phyloP scores from a whole-genome alignment of 805 yeast species.

The Saccharomycopsis amapae region DNA sequence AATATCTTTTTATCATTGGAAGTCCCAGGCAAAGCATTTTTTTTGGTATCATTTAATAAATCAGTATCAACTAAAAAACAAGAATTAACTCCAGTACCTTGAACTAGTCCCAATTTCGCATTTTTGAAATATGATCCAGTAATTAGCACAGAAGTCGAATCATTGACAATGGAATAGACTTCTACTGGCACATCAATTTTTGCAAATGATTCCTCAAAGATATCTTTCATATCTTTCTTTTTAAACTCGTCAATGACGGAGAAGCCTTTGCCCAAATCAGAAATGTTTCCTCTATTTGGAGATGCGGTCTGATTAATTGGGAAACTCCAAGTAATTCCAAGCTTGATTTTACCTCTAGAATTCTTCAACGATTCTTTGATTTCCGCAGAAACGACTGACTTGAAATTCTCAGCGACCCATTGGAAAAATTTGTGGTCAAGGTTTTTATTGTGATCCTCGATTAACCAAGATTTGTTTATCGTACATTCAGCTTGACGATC shows the following conservation, averaged over 20 bases:
- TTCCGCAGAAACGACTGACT: background rate
- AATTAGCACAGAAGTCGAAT: slow-evolving; percentile 13
- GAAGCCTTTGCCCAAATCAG: slow-evolving; percentile 19
- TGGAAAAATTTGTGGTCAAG: slow-evolving; percentile 6
- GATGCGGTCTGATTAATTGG: slow-evolving; percentile 9
- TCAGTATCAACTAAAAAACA: background rate
- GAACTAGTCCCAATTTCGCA: slow-evolving; percentile 22
- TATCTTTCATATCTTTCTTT: slow-evolving; percentile 4
- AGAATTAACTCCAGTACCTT: slow-evolving; percentile 19
- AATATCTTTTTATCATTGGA: slow-evolving; percentile 1
- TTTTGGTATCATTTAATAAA: slow-evolving; percentile 4
- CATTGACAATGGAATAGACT: slow-evolving; percentile 13
- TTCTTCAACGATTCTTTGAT: slow-evolving; percentile 1
- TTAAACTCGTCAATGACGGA: background rate
- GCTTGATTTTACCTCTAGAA: background rate
- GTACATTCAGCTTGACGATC: slow-evolving; percentile 5
- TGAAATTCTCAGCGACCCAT: slow-evolving; percentile 9
- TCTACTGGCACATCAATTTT: slow-evolving; percentile 3
- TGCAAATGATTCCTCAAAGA: slow-evolving; percentile 8
- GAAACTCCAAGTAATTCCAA: slow-evolving; percentile 16
- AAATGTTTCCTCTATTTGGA: slow-evolving; percentile 10
- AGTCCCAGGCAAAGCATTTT: background rate
- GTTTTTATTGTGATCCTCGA: slow-evolving; percentile 6
- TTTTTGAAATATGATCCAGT: slow-evolving; percentile 8
- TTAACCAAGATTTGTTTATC: background rate